Evolutionary conservation across 169 alveolate genomes (phyloP).

Genomic region (Babesia bovis): DNA sequence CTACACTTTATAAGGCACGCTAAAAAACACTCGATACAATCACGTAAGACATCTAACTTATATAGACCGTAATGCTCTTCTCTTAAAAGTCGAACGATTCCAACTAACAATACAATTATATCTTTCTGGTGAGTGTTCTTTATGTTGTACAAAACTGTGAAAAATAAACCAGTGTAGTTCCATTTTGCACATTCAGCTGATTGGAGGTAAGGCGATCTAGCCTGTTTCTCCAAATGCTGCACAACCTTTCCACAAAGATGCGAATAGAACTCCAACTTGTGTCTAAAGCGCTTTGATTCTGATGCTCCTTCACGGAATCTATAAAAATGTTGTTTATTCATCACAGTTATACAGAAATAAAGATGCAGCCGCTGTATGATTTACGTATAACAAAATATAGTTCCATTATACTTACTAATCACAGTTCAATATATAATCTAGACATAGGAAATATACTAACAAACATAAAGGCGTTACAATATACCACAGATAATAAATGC

Average conservation of each 20-base stretch:
- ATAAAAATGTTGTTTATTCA: too few relatives aligned
- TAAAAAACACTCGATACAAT: conserved; percentile 8
- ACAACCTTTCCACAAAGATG: conserved; percentile 44
- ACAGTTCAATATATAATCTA: too few relatives aligned
- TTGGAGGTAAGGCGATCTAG: neutral
- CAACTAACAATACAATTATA: conserved; percentile 25
- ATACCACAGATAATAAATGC: too few relatives aligned
- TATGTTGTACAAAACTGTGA: conserved; percentile 23
- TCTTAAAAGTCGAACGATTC: conserved; percentile 5
- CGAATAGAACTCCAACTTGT: conserved; percentile 20
- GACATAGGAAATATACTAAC: too few relatives aligned
- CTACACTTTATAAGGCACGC: conserved; percentile 22
- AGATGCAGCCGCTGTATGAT: too few relatives aligned
- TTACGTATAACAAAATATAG: too few relatives aligned
- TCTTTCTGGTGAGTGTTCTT: conserved; percentile 45
- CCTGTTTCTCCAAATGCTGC: conserved; percentile 41
- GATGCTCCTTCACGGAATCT: conserved; percentile 2
- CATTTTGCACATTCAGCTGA: conserved; percentile 20
- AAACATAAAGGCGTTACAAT: too few relatives aligned
- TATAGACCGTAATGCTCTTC: conserved; percentile 12
- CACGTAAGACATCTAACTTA: neutral
- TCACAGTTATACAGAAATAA: neutral
- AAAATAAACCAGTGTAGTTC: conserved; percentile 41
- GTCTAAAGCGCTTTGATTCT: neutral
- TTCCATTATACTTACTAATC: too few relatives aligned